phyloP scores from a whole-genome alignment of 169 alveolate species.

The Toxoplasma gondii region DNA sequence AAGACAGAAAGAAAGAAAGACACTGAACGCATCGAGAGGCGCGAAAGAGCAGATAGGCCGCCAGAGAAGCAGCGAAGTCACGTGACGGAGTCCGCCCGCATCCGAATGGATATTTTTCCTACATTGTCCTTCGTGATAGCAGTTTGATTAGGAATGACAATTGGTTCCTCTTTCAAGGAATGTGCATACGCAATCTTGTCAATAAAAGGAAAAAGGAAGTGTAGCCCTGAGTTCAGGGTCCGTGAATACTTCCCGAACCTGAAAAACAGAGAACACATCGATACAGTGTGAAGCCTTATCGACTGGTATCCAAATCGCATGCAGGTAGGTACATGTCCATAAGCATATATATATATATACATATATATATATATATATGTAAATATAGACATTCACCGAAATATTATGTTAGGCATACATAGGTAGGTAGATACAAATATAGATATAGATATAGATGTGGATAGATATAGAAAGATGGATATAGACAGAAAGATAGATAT shows the following conservation, averaged over 20 bases:
- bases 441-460: background rate
- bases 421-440: too few relatives aligned
- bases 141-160: slow-evolving; percentile 90
- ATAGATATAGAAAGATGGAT: background rate
- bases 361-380: slow-evolving; percentile 4
- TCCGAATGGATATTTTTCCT: background rate
- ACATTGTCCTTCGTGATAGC: slow-evolving; percentile 96
- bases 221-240: slow-evolving; percentile 91
- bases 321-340: background rate
- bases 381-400: background rate
- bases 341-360: background rate
- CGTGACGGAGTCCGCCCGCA: background rate
- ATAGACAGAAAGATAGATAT: background rate
- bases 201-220: slow-evolving; percentile 89
- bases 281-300: background rate
- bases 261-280: background rate
- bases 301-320: background rate
- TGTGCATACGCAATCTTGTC: slow-evolving; percentile 92
- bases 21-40: too few relatives aligned
- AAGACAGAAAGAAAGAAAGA: too few relatives aligned
- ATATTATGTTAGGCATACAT: too few relatives aligned
- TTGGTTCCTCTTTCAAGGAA: slow-evolving; percentile 93
- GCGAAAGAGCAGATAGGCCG: background rate
- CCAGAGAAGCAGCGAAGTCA: background rate
- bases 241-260: slow-evolving; percentile 90